Percentiles rank a stretch among this genome's conserved stretches.
Evolutionary conservation across 257 asterid genomes (phyloP).

Genomic region (Petrea volubilis): DNA sequence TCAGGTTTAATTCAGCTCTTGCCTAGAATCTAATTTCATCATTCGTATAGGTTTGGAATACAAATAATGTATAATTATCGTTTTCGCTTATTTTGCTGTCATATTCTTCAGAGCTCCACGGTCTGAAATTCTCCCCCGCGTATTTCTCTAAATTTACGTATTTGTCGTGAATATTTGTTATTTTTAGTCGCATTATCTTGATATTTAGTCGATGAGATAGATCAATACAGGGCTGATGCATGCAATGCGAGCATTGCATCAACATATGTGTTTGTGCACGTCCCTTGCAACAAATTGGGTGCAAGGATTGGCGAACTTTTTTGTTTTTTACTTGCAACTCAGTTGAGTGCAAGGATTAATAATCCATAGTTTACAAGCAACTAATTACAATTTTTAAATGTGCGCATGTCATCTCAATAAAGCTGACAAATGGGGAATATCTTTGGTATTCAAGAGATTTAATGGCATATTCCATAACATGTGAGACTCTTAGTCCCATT

Average conservation of each 20-base stretch:
- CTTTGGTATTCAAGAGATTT: not conserved
- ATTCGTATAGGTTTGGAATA: not conserved
- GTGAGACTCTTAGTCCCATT: slow-evolving; percentile 13
- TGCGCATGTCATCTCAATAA: slow-evolving; percentile 3
- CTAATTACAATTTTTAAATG: not conserved
- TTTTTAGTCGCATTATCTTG: not conserved
- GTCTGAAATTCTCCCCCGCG: not conserved
- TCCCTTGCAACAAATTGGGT: not conserved
- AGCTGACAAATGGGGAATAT: slow-evolving; percentile 13
- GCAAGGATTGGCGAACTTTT: not conserved
- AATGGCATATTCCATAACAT: slow-evolving; percentile 8
- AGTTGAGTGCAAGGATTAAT: slow-evolving; percentile 23
- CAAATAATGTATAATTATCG: slow-evolving; percentile 11
- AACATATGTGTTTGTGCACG: not conserved
- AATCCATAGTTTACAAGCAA: not conserved
- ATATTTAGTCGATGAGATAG: not conserved
- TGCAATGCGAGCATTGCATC: no score
- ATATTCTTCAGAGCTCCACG: not conserved
- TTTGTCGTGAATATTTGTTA: not conserved
- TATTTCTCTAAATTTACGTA: not conserved
- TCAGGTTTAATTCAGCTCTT: slow-evolving; percentile 18
- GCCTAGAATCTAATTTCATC: not conserved
- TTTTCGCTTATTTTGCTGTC: slow-evolving; percentile 11
- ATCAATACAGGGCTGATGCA: not conserved
- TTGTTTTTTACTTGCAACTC: not conserved